A percentile compares a stretch with the other conserved stretches of the same genome.
phyloP scores from a whole-genome alignment of 1,284 basidiomycete genomes.

The Sporisorium reilianum region DNA sequence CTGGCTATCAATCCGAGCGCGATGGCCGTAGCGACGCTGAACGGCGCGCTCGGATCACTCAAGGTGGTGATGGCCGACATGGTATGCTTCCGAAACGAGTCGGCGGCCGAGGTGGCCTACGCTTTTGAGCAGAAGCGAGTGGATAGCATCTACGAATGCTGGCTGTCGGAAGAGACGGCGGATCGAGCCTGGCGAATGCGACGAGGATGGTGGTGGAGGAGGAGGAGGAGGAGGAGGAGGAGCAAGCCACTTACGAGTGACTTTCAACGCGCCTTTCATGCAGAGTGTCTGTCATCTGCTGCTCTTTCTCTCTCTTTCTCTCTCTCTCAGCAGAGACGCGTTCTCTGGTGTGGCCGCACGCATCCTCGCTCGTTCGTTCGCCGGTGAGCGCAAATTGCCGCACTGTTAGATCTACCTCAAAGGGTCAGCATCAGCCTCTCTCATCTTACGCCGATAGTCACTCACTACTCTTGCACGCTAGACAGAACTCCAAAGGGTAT shows the following conservation, averaged over 20 bases:
- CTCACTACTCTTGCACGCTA: no score
- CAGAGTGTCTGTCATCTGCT: slow-evolving; percentile 13
- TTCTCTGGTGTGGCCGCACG: neutral
- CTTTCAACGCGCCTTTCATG: slow-evolving; percentile 10
- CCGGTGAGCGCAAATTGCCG: neutral
- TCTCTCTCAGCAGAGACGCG: slow-evolving; percentile 18
- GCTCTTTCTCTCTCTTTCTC: neutral
- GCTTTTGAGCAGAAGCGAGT: slow-evolving; percentile 1
- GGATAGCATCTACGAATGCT: slow-evolving; percentile 1
- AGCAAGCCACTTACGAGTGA: neutral
- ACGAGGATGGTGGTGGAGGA: neutral
- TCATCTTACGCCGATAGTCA: no score
- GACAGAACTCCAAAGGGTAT: no score
- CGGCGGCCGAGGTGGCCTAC: slow-evolving; percentile 12
- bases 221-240: neutral
- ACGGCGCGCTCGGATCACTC: slow-evolving; percentile 24
- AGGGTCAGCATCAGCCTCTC: no score
- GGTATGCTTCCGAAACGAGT: neutral
- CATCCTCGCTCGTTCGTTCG: neutral
- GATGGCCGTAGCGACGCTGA: slow-evolving; percentile 59
- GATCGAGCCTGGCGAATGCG: neutral
- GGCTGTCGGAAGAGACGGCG: neutral
- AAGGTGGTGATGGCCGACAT: slow-evolving; percentile 13
- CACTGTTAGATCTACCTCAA: neutral
- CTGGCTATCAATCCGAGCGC: slow-evolving; percentile 84